A percentile compares a stretch with the other conserved stretches of the same genome.
phyloP scores from a whole-genome alignment of 768 basidiomycete genomes.

The Amylocystis lapponica region DNA sequence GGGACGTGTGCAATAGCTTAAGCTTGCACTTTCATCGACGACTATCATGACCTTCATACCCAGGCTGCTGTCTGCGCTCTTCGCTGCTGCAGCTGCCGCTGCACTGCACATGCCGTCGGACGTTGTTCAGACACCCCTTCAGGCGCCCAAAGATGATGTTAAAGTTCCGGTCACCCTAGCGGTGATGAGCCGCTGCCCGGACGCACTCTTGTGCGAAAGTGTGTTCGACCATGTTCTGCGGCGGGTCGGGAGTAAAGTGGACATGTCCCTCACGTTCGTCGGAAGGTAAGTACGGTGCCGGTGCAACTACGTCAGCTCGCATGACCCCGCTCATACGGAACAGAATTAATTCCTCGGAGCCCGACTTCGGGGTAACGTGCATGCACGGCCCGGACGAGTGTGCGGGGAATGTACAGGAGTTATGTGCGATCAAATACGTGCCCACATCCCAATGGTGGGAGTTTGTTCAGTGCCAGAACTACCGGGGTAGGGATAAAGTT shows the following conservation, averaged over 20 bases:
- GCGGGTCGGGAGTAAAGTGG: slow-evolving; percentile 56
- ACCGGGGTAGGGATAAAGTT: slow-evolving; percentile 52
- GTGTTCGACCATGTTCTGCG: slow-evolving; percentile 69
- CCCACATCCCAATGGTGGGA: slow-evolving; percentile 66
- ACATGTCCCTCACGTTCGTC: slow-evolving; percentile 67
- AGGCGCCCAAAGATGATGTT: slow-evolving; percentile 12
- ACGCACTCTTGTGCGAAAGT: slow-evolving; percentile 76
- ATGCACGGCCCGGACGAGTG: slow-evolving; percentile 81
- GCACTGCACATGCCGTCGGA: slow-evolving; percentile 1
- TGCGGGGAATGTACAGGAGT: slow-evolving; percentile 82
- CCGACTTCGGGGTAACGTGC: slow-evolving; percentile 76
- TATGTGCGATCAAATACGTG: slow-evolving; percentile 68
- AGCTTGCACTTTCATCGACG: neutral
- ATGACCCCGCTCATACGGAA: neutral
- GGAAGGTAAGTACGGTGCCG: slow-evolving; percentile 48
- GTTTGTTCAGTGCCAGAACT: slow-evolving; percentile 79
- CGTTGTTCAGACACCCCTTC: slow-evolving; percentile 3
- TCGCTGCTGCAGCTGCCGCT: neutral
- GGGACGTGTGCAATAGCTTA: neutral
- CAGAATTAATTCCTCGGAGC: slow-evolving; percentile 59
- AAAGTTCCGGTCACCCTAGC: slow-evolving; percentile 50
- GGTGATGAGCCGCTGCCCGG: slow-evolving; percentile 74
- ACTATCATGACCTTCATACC: slow-evolving; percentile 5
- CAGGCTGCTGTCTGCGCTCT: neutral
- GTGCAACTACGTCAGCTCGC: neutral